Base-by-base conservation (phyloP, 768 basidiomycete genomes). In the Pleurotus sapidus region DNA sequence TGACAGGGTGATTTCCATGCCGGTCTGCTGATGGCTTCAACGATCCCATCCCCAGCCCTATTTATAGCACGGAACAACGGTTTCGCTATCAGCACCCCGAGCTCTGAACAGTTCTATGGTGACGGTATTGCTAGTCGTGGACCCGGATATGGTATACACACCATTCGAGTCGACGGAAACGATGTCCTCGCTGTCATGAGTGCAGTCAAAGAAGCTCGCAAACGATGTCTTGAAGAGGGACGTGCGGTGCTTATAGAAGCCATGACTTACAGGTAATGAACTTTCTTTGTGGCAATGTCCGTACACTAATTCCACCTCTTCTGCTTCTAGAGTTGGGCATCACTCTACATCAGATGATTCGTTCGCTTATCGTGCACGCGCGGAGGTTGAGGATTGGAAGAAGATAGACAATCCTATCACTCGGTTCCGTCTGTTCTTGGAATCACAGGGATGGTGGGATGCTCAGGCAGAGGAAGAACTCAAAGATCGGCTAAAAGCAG, bases 261-360 rank as follows among this genome's bases (percentile, higher is more conserved):
- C 5, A 95, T 95, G 93, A 89, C 88, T 6, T 96, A 96, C 67
- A 84, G 42, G 42, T n/a, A 23, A 17, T n/a, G n/a, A 45, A 34
- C 3, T 34, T 34, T 34, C 30, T 34, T 2, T 34, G 30, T 8
- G 30, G 11, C 11, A 34, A 8, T 4, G 11, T 3, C 30, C 30
- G 8, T 11, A 11, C 4, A 34, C 30, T 49, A 42, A 37, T 49
- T 57, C 24, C 49, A 43, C 39, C 49, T 55, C 39, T 25, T 34
- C 42, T 30, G 34, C 57, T 48, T 61, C 46, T 66, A 90, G 89
- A 24, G 88, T 97, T 11, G 90, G 94, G n/a, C 94, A 98, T 67
- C 93, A 95, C 68, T 93, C 91, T 15, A 95, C 92, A 0, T 96
- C 95, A 8, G 95, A 98, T 65, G 95, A 98, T 70, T 95, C 93